Base-by-base conservation (phyloP, 208 protist species). In the Wallacemonas collosoma region DNA sequence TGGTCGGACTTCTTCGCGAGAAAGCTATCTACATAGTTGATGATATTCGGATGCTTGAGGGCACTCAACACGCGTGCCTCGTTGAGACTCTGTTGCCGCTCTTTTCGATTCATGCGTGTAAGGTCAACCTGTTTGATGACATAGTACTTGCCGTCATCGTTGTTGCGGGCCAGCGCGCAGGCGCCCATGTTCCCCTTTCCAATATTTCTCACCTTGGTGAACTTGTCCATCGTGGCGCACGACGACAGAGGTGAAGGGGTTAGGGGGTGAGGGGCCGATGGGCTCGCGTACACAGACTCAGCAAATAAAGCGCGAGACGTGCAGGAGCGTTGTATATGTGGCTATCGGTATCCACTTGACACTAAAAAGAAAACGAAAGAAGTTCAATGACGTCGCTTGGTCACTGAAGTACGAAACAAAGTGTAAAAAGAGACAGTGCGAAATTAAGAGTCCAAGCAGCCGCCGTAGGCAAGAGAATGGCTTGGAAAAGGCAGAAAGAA, bases 91-190 rank as follows among this genome's bases (percentile, higher is more conserved):
- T 97, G 90, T 43, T 95, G 83, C 8, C 93, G 78, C 54, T 98
- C 92, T 64, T 93, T 96, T 66, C 89, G 95, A 75, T 81, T 95
- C 83, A 98, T 89, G 2, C 84, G 74, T 0, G 87, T 89, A 17
- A 98, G 80, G 67, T 97, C 91, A 3, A 98, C 90, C 72, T 97
- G 93, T 76, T 98, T 98, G 61, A 98, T 97, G 7, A 98, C 93
- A 73, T 97, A 98, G 54, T 88, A 93, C 73, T 94, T 92, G 14
- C 89, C 90, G 61, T 98, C 91, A 15, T 96, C 90, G 70, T 96
- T 97, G 80, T 95, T 95, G 62, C 90, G 87, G 8, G 88, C 93
- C 2, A 98, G 82, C 9, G 87, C 88, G 62, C 93, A 97, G n/a
- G 92, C 83, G n/a, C 95, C 95, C 91, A 98, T 97, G 70, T 96